Percentiles rank a stretch among this genome's conserved stretches.
Conservation (phyloP, 1,139 yeast species). For the Suhomyces terraborum region DNA sequence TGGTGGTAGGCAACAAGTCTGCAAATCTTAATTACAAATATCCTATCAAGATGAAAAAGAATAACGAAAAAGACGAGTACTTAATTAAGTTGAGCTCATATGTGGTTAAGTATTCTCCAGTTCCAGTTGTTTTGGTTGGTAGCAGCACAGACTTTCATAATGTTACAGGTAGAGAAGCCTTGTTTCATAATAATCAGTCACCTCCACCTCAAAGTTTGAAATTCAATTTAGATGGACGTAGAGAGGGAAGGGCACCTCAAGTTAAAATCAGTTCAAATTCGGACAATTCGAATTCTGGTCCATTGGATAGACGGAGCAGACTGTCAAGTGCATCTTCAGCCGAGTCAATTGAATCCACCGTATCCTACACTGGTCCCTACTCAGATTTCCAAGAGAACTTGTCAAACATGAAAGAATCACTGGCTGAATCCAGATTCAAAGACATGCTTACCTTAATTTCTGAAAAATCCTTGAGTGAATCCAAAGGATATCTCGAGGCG, state of each 20-base stretch:
- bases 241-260: conserved; percentile 1
- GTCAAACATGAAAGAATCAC: conserved; percentile 3
- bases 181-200: not conserved
- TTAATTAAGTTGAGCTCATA: conserved; percentile 44
- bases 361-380: conserved; percentile 17
- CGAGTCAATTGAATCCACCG: conserved; percentile 21
- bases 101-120: conserved; percentile 41
- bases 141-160: conserved; percentile 22
- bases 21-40: conserved; percentile 48
- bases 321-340: conserved; percentile 11
- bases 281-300: not conserved
- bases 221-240: conserved; percentile 14
- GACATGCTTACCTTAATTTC: conserved; percentile 31
- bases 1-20: conserved; percentile 39
- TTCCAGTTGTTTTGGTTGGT: conserved; percentile 46
- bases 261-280: not conserved
- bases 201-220: conserved; percentile 11
- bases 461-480: conserved; percentile 32
- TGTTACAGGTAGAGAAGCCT: conserved; percentile 14
- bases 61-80: conserved; percentile 25
- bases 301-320: conserved; percentile 1
- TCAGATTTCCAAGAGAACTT: conserved; percentile 14
- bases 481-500: conserved; percentile 27
- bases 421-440: conserved; percentile 20
- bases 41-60: conserved; percentile 34